Evolutionary conservation across 75 land plant genomes (phyloP).

Genomic region (Picea glauca): DNA sequence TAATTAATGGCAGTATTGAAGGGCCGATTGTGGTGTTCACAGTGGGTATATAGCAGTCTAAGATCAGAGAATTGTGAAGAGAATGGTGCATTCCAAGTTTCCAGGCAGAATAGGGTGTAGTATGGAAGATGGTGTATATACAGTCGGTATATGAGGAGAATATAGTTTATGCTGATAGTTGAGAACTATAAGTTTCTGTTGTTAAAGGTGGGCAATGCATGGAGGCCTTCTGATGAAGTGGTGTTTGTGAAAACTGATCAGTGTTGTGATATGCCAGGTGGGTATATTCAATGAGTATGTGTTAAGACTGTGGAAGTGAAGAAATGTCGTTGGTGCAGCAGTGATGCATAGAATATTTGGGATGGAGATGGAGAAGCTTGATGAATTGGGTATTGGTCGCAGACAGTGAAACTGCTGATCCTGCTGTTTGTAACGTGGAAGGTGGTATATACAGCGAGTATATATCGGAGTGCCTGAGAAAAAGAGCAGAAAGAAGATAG

Average conservation of each 20-base stretch:
- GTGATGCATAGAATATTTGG: neutral
- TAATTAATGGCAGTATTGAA: neutral
- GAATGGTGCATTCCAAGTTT: neutral
- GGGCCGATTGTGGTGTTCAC: neutral
- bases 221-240: neutral
- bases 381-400: neutral
- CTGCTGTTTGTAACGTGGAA: neutral
- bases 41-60: neutral
- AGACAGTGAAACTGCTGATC: neutral
- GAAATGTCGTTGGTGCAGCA: neutral
- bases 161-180: neutral
- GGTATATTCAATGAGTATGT: no score
- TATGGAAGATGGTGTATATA: constrained; percentile 4
- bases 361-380: no score
- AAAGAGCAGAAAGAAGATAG: neutral
- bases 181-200: neutral
- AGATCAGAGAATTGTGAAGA: no score
- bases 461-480: neutral
- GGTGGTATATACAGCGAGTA: neutral
- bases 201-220: neutral
- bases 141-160: neutral
- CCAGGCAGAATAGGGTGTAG: neutral
- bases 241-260: neutral
- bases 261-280: neutral
- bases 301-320: no score